Evolutionary conservation across 345 rosid species (phyloP).

Genomic region (Physaria fendleri): DNA sequence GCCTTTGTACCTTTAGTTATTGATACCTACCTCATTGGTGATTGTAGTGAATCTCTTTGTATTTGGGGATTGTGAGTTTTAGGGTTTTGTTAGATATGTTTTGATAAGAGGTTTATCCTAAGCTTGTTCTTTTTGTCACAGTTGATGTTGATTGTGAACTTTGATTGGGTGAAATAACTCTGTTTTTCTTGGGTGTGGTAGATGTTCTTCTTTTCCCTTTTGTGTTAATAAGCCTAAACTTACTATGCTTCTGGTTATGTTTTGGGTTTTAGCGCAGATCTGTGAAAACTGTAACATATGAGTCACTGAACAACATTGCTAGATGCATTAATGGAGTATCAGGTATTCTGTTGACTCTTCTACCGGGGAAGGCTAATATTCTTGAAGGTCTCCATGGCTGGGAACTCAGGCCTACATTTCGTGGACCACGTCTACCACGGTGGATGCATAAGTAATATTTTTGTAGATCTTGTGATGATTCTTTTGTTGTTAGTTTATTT

Average conservation of each 20-base stretch:
- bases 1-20: neutral
- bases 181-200: neutral
- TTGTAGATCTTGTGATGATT: neutral
- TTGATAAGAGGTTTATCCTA: neutral
- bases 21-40: neutral
- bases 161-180: neutral
- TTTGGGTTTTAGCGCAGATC: slow-evolving; percentile 61
- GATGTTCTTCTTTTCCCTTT: neutral
- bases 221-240: neutral
- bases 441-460: slow-evolving; percentile 89
- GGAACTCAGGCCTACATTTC: slow-evolving; percentile 91
- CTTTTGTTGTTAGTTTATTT: neutral
- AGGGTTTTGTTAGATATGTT: neutral
- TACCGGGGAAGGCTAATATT: slow-evolving; percentile 71
- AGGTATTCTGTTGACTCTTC: slow-evolving; percentile 58
- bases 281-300: slow-evolving; percentile 85
- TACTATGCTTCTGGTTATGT: slow-evolving; percentile 12
- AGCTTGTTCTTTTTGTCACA: neutral
- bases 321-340: slow-evolving; percentile 83
- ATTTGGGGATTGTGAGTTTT: neutral
- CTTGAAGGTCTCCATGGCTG: slow-evolving; percentile 95
- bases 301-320: slow-evolving; percentile 71
- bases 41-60: neutral
- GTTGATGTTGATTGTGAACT: neutral
- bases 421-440: slow-evolving; percentile 86